phyloP scores from a whole-genome alignment of 192 early-diverging fungal species.

The Fimicolochytrium jonesii region DNA sequence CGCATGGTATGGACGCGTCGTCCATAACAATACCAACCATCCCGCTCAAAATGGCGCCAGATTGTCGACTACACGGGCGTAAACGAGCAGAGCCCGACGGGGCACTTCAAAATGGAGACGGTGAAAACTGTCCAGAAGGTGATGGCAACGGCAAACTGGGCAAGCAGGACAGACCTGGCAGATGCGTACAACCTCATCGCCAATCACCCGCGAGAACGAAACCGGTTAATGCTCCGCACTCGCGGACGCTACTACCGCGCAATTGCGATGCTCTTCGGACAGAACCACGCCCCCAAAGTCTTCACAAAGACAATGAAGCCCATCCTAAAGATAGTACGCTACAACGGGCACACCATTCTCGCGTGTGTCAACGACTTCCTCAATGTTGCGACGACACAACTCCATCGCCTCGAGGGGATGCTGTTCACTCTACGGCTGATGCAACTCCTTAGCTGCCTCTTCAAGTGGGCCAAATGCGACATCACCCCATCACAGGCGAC shows the following conservation, averaged over 20 bases:
- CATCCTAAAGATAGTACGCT: neutral
- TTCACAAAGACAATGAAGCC: neutral
- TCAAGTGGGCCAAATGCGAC: neutral
- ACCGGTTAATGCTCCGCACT: neutral
- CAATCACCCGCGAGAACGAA: neutral
- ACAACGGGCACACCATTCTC: neutral
- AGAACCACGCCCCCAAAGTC: neutral
- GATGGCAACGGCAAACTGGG: neutral
- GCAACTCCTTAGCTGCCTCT: neutral
- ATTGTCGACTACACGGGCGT: neutral
- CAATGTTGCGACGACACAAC: neutral
- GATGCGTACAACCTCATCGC: neutral
- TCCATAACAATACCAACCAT: no score
- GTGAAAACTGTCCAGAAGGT: neutral
- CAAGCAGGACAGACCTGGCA: neutral
- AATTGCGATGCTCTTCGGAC: neutral
- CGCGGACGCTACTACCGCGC: neutral
- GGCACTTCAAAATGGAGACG: slow-evolving; percentile 1
- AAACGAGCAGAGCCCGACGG: neutral
- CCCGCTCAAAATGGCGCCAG: neutral
- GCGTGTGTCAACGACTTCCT: neutral
- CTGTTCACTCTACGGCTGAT: neutral
- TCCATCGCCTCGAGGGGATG: neutral
- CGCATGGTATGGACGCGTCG: no score
- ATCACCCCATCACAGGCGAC: neutral